Percentiles rank a stretch among this genome's conserved stretches.
Conservation (phyloP, 768 basidiomycete genomes). For the Pleurotus ostreatus region DNA sequence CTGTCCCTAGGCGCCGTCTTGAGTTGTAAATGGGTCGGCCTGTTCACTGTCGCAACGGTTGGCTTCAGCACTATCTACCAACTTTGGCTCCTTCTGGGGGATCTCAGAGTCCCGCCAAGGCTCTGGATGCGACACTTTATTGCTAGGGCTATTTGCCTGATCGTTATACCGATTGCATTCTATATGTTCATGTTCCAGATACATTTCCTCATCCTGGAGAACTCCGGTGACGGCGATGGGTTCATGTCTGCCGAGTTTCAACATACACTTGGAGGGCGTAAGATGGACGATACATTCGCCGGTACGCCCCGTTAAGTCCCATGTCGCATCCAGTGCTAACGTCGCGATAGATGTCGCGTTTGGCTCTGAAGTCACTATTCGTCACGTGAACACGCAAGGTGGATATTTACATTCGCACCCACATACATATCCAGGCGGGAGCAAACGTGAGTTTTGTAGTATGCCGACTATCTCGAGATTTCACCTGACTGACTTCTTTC, state of each 20-base stretch:
- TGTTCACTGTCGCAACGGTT: slow-evolving; percentile 95
- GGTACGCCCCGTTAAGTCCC: slow-evolving; percentile 38
- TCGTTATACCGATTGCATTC: slow-evolving; percentile 77
- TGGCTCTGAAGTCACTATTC: slow-evolving; percentile 78
- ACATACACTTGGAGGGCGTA: slow-evolving; percentile 84
- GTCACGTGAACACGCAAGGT: slow-evolving; percentile 95
- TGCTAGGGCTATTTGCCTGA: slow-evolving; percentile 87
- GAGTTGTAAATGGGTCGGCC: slow-evolving; percentile 96
- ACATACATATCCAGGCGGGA: slow-evolving; percentile 87
- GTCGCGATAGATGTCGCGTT: slow-evolving; percentile 65
- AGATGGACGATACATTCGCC: slow-evolving; percentile 92
- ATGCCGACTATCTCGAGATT: background rate
- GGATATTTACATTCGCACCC: slow-evolving; percentile 97
- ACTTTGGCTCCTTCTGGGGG: slow-evolving; percentile 88
- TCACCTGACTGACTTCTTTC: background rate
- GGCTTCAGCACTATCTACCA: slow-evolving; percentile 82
- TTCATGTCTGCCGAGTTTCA: slow-evolving; percentile 99
- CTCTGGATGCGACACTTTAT: slow-evolving; percentile 82
- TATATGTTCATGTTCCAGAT: slow-evolving; percentile 98
- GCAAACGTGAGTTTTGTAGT: slow-evolving; percentile 57
- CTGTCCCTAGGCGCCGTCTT: slow-evolving; percentile 88
- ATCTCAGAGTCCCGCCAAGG: slow-evolving; percentile 70
- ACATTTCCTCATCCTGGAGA: slow-evolving; percentile 85
- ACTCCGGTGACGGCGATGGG: slow-evolving; percentile 94
- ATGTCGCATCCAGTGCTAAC: background rate